Percentiles rank a stretch among this genome's conserved stretches.
Conservation (phyloP, 177 flowering plant species). For the Tripterygium wilfordii region DNA sequence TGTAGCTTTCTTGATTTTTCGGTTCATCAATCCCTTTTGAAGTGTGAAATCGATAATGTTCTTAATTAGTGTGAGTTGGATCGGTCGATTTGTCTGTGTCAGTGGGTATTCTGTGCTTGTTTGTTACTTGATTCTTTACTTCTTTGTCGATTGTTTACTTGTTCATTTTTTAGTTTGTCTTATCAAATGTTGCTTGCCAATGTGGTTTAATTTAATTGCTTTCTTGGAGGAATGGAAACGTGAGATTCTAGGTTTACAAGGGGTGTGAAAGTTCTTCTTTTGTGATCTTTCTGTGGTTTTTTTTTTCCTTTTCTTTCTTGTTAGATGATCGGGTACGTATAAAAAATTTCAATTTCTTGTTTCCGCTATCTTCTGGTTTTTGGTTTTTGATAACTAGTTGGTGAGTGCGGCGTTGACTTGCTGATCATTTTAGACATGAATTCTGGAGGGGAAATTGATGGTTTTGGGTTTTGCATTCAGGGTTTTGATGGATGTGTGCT, state of each 20-base stretch:
- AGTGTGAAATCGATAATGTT: no score
- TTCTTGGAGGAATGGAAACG: slow-evolving; percentile 5
- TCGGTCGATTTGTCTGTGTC: background rate
- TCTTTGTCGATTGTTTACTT: background rate
- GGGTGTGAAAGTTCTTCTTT: background rate
- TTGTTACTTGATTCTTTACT: background rate
- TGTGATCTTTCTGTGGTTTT: background rate
- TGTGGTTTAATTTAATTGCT: slow-evolving; percentile 3
- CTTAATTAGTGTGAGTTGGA: background rate
- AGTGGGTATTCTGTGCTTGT: background rate
- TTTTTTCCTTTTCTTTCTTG: background rate
- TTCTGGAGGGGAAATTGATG: no score
- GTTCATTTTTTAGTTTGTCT: background rate
- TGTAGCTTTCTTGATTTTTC: no score
- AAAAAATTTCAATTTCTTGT: no score
- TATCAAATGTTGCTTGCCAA: background rate
- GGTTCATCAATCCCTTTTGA: no score
- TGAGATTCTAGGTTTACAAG: slow-evolving; percentile 2
- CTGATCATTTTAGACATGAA: no score
- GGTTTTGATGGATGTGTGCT: no score
- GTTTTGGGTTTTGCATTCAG: no score
- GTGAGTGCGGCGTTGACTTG: no score
- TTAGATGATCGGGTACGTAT: no score
- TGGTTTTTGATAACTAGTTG: no score
- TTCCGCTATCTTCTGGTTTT: no score